A percentile compares a stretch with the other conserved stretches of the same genome.
These are phyloP conservation scores for Coemansia sp. DNA, from an alignment of 192 early-diverging fungal species.

Conservation along the genomic window DNA sequence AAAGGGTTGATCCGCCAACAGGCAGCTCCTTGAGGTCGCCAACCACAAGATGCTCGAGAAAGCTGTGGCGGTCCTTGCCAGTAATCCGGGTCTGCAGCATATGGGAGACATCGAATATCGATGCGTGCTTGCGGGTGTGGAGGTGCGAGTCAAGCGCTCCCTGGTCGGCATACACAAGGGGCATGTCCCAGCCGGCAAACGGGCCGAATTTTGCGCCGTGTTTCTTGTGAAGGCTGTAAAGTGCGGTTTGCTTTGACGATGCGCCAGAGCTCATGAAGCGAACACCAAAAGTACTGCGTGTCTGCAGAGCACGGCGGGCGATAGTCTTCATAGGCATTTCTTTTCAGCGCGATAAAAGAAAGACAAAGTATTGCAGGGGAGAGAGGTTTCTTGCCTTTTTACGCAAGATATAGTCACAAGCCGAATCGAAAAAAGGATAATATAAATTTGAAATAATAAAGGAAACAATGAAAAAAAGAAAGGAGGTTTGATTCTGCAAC, in stretches of 20 bases:
- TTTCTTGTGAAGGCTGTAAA: constrained; percentile 90
- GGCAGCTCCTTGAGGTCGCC: constrained; percentile 83
- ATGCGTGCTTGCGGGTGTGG: constrained; percentile 85
- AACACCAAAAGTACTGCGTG: constrained; percentile 3
- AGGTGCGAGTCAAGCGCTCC: constrained; percentile 90
- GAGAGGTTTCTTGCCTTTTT: constrained; percentile 1
- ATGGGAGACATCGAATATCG: constrained; percentile 97
- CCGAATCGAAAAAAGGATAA: neutral
- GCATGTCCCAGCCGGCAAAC: constrained; percentile 98
- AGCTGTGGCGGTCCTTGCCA: constrained; percentile 84
- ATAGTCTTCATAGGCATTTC: neutral
- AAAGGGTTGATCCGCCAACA: constrained; percentile 78
- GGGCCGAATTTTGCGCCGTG: constrained; percentile 96
- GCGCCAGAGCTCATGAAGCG: constrained; percentile 41
- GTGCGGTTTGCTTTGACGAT: constrained; percentile 70
- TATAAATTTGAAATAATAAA: neutral
- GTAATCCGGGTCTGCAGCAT: constrained; percentile 94
- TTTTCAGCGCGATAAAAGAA: neutral
- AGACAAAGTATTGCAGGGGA: neutral
- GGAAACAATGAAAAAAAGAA: neutral
- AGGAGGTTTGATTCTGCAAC: neutral
- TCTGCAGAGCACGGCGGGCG: constrained; percentile 11
- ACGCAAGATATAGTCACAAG: neutral
- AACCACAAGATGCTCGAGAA: constrained; percentile 87
- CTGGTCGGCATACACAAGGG: constrained; percentile 82